A percentile compares a stretch with the other conserved stretches of the same genome.
These are phyloP conservation scores for Kwoniella sp. DNA, from an alignment of 768 basidiomycete species.

Conservation along the genomic window DNA sequence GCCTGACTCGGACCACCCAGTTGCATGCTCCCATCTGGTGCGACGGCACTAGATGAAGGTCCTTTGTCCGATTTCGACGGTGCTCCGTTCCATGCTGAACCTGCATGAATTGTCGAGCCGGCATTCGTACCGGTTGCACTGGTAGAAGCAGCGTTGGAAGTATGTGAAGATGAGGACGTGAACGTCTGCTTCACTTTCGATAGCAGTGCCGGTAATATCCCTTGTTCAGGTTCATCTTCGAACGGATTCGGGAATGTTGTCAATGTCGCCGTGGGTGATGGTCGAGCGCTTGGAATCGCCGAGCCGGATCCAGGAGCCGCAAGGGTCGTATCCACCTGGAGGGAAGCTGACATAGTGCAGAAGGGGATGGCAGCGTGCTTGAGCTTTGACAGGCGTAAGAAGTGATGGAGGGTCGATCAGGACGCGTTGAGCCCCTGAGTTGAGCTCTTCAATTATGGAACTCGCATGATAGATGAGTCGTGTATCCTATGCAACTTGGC, in stretches of 20 bases:
- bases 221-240: conserved; percentile 50
- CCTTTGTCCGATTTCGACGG: conserved; percentile 21
- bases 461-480: too few species aligned
- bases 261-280: conserved; percentile 27
- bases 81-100: neutral
- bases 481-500: too few species aligned
- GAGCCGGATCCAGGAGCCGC: neutral
- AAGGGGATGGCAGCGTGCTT: neutral
- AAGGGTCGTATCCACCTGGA: neutral
- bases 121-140: neutral
- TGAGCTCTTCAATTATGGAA: too few species aligned
- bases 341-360: neutral
- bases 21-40: neutral
- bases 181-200: conserved; percentile 52
- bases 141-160: neutral
- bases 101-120: neutral
- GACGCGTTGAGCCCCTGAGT: too few species aligned
- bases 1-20: neutral
- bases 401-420: too few species aligned
- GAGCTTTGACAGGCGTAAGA: too few species aligned
- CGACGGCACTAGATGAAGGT: neutral
- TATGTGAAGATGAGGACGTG: conserved; percentile 20
- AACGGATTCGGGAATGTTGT: conserved; percentile 51
- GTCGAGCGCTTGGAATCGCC: conserved; percentile 4
- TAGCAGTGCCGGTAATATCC: conserved; percentile 42